Evolutionary conservation across 1,284 basidiomycete species (phyloP), one percentile per base, ranked within the genome.

Genomic region (Ustilago loliicola): DNA sequence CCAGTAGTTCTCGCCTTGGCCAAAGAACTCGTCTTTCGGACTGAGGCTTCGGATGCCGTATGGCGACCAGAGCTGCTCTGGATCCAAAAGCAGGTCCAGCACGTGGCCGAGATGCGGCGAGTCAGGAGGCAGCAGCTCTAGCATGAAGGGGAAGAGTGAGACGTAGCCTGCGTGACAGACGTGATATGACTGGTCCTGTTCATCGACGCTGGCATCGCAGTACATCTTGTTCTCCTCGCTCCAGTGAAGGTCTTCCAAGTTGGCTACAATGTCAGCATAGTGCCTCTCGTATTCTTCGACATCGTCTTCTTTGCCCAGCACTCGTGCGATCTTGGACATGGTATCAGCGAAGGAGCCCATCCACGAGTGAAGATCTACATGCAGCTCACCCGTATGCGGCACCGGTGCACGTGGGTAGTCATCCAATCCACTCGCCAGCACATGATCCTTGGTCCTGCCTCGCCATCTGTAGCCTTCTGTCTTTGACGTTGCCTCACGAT

Each of bases 191-290:
- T 96, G 84, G 93, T 94, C 95, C 50, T 96, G 91, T 21, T 93
- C 90, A 84, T 94, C 90, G 50, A 98, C 91, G 62, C 91, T 91
- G 15, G 91, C 91, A 86, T 98, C 95, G 85, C 95, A 98, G 84
- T 96, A 98, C 93, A 96, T 94, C 85, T 94, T 88, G 54, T 92
- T 86, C 65, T 93, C 91, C 73, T 95, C 92, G 86, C 90, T 94
- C 95, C 95, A 98, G 82, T 98, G 95, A 59, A 98, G 88, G 86
- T 96, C 95, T 80, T 96, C 94, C 40, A 98, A 91, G 80, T 97
- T 98, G 64, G 90, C 90, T 55, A 94, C 87, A 55, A 95, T 93
- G 3, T 91, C 93, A 58, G 89, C 89, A 84, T 94, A 93, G 66
- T 94, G 93, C 66, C 91, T 90, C 55, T 87, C 88, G 81, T 92